Base-by-base conservation (phyloP, 169 alveolate species). In the Cryptosporidium parvum region DNA sequence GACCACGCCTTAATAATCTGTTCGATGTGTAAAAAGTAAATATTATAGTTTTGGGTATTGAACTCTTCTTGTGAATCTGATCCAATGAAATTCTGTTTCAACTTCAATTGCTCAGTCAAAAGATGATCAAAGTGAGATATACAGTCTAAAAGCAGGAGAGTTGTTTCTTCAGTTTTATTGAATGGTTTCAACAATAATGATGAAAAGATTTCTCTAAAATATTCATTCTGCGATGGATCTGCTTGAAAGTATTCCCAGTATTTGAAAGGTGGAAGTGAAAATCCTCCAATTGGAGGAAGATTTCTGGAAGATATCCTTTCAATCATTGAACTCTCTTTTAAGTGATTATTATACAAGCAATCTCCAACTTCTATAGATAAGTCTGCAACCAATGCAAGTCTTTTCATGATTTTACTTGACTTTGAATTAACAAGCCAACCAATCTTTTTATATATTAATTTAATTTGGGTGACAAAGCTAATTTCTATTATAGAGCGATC, bases 171-270 rank as follows among this genome's bases (percentile, higher is more conserved):
- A 23, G 62, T 29, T 62, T 42, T 80, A 44, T 44, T 48, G 48
- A 42, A 48, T 37, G 89, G 89, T 21, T 62, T 44, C 53, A 80
- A 39, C 18, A 70, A 44, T 29, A 80, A 44, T 7, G 89, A 37
- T 14, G 80, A 80, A 29, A 80, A 80, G 18, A 65, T 65, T 29
- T 80, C 75, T 48, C 35, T 65, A 61, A 80, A 29, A 39, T 45
- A 80, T 39, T 48, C 89, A 26, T 67, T 59, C 23, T 65, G 59
- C 10, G 89, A 26, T 23, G 72, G 89, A 48, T 80, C 89, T 10
- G 59, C 21, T 31, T 44, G 89, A 39, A 80, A 80, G 33, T 26
- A 16, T n/a, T 62, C 73, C 89, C 89, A 80, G 67, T 80, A 80
- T 62, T 65, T 80, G 23, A 33, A 51, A 3, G 89, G 68, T 23